Evolutionary conservation across 768 basidiomycete species (phyloP).

Genomic region (Phanerochaete sordida): DNA sequence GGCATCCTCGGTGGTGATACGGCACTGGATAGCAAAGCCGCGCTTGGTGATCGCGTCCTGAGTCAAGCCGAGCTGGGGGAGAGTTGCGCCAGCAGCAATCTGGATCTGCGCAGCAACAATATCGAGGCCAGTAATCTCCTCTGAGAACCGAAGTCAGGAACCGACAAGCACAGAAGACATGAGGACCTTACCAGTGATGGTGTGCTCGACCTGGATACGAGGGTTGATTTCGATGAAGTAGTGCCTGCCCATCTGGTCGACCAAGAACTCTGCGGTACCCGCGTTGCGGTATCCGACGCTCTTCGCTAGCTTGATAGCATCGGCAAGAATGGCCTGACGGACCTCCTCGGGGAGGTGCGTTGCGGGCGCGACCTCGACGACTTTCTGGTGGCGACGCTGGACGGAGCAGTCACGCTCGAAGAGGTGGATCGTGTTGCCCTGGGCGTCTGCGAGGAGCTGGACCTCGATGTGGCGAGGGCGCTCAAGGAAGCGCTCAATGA

Average conservation of each 20-base stretch:
- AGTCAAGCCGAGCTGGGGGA: conserved; percentile 91
- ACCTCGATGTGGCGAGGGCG: conserved; percentile 98
- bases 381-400: conserved; percentile 96
- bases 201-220: conserved; percentile 99
- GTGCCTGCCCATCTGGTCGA: conserved; percentile 93
- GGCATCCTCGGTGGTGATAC: conserved; percentile 97
- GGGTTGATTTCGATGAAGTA: conserved; percentile 99
- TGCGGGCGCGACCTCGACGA: conserved; percentile 97
- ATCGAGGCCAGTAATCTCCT: conserved; percentile 99
- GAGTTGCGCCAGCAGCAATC: conserved; percentile 97
- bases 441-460: conserved; percentile 86
- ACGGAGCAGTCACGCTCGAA: conserved; percentile 99
- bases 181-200: conserved; percentile 79
- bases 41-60: conserved; percentile 96
- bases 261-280: conserved; percentile 97
- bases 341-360: conserved; percentile 90
- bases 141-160: conserved; percentile 35
- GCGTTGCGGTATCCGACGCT: conserved; percentile 96
- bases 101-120: conserved; percentile 99
- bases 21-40: conserved; percentile 97
- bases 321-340: conserved; percentile 79
- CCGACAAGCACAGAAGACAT: not conserved
- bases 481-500: conserved; percentile 97
- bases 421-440: conserved; percentile 94
- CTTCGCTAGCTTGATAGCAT: conserved; percentile 93